phyloP scores from a whole-genome alignment of 345 rosid genomes.

The Populus simonii region DNA sequence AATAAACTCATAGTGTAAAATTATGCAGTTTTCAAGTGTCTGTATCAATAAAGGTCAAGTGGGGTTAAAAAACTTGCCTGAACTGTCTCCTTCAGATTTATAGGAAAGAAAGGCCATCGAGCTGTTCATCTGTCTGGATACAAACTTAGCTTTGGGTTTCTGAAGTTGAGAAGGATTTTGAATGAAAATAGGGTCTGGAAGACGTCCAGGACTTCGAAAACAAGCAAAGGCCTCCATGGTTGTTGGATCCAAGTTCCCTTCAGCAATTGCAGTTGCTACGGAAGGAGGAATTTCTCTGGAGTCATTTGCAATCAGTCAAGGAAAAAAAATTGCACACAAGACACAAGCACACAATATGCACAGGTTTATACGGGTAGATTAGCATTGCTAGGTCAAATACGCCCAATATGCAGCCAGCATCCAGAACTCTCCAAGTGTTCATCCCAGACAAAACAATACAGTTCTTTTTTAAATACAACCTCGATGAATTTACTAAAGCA shows the following conservation, averaged over 20 bases:
- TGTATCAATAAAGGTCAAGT: neutral
- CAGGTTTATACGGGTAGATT: neutral
- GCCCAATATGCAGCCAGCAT: neutral
- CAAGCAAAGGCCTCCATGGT: conserved; percentile 66
- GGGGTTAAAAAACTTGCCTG: conserved; percentile 29
- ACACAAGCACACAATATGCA: neutral
- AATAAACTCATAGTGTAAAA: neutral
- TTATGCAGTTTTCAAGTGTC: neutral
- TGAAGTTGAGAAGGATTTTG: conserved; percentile 19
- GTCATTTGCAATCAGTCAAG: conserved; percentile 25
- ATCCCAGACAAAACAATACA: neutral
- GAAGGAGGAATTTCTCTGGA: conserved; percentile 70
- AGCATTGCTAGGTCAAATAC: neutral
- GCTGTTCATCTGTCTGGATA: conserved; percentile 21
- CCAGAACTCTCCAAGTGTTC: neutral
- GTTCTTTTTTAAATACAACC: neutral
- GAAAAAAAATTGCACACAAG: conserved; percentile 4
- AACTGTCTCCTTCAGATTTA: conserved; percentile 22
- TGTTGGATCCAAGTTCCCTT: conserved; percentile 65
- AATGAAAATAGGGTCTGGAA: conserved; percentile 8
- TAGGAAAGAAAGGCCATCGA: conserved; percentile 31
- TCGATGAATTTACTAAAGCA: neutral
- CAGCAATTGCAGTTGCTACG: conserved; percentile 68
- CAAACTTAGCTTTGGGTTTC: conserved; percentile 24
- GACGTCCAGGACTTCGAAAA: conserved; percentile 22